These are phyloP conservation scores for Phytophthora tentaculata DNA, from an alignment of 352 stramenopile genomes.

Conservation along the genomic window DNA sequence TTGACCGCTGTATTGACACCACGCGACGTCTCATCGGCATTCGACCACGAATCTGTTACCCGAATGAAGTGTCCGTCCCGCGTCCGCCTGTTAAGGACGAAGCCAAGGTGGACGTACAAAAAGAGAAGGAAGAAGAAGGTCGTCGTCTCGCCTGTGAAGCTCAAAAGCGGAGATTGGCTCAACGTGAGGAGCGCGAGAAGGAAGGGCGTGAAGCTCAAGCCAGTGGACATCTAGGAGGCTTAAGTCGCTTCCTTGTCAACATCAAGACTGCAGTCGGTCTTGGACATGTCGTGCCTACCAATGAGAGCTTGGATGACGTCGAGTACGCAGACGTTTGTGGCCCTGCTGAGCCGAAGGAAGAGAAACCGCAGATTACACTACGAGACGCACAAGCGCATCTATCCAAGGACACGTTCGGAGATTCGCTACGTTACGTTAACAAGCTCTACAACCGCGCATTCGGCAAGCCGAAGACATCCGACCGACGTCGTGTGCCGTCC, in stretches of 20 bases:
- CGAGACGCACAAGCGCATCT: constrained; percentile 55
- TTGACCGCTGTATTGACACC: constrained; percentile 65
- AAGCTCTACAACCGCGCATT: constrained; percentile 92
- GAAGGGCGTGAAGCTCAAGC: constrained; percentile 23
- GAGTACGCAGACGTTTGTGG: constrained; percentile 77
- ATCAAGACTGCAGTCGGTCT: constrained; percentile 47
- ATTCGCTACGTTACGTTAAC: constrained; percentile 93
- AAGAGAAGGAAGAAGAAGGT: constrained; percentile 62
- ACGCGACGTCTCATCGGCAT: constrained; percentile 53
- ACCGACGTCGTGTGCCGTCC: constrained; percentile 87
- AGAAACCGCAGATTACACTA: constrained; percentile 30
- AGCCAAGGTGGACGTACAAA: constrained; percentile 21
- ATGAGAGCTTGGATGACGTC: constrained; percentile 65
- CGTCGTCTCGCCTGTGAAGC: constrained; percentile 71
- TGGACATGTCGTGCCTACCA: constrained; percentile 43
- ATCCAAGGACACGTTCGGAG: constrained; percentile 92
- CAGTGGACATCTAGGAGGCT: constrained; percentile 18
- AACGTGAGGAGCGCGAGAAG: constrained; percentile 39
- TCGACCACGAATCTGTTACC: constrained; percentile 49
- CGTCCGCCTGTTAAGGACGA: constrained; percentile 22
- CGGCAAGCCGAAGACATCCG: constrained; percentile 57
- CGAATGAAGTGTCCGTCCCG: constrained; percentile 50
- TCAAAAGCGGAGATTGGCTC: constrained; percentile 54
- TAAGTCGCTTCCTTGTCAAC: constrained; percentile 22
- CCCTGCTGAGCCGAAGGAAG: constrained; percentile 5